Evolutionary conservation across 129 eudicot species (phyloP).

Genomic region (Chrysanthemum seticuspe): DNA sequence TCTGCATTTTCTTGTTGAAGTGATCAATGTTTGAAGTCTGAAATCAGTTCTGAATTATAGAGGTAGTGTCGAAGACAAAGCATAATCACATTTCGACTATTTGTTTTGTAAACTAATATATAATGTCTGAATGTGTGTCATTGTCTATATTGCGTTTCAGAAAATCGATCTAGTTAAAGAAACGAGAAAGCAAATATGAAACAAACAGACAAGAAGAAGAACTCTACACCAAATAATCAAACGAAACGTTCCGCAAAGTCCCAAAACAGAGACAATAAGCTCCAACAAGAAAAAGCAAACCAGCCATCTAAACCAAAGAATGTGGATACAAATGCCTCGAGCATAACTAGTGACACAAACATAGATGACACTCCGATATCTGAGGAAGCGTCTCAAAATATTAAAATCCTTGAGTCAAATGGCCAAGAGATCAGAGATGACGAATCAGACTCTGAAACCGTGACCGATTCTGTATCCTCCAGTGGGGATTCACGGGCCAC

Average conservation of each 20-base stretch:
- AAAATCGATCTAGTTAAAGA: slow-evolving; percentile 22
- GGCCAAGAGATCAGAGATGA: slow-evolving; percentile 35
- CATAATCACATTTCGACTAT: too few species aligned
- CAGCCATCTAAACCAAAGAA: slow-evolving; percentile 42
- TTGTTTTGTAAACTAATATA: neutral
- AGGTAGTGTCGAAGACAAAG: too few species aligned
- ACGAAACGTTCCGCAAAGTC: slow-evolving; percentile 45
- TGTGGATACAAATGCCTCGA: slow-evolving; percentile 28
- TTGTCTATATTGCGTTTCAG: neutral
- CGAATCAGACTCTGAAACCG: slow-evolving; percentile 81
- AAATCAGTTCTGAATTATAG: too few species aligned
- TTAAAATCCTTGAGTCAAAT: slow-evolving; percentile 11
- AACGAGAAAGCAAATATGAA: slow-evolving; percentile 44
- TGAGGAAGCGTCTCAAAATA: slow-evolving; percentile 19
- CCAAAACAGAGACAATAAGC: slow-evolving; percentile 46
- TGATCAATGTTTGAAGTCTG: too few species aligned
- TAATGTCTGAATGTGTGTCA: neutral
- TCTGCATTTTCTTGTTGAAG: too few species aligned
- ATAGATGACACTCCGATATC: neutral
- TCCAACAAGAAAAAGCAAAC: slow-evolving; percentile 37
- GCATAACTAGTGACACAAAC: too few species aligned
- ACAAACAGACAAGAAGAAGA: slow-evolving; percentile 59
- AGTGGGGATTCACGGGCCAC: slow-evolving; percentile 64
- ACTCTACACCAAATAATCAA: slow-evolving; percentile 43
- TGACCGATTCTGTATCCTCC: slow-evolving; percentile 75